Base-by-base conservation (phyloP, 345 rosid species). In the Rhodamnia rubescens region DNA sequence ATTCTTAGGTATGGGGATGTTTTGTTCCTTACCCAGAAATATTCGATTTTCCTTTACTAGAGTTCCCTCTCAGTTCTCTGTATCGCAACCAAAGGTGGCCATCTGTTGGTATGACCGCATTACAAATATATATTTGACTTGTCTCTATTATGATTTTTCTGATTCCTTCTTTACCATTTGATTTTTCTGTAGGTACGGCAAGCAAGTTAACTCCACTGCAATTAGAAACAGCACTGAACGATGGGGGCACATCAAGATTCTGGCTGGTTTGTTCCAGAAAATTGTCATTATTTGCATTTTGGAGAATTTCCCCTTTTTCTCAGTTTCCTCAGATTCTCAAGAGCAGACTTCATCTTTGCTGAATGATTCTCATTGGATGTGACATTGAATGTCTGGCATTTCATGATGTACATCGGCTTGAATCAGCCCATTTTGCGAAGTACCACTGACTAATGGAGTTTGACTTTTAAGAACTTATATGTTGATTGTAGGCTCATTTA, bases 171-270 rank as follows among this genome's bases (percentile, higher is more conserved):
- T 40, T 75, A 27, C 27, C 26, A 24, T 11, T 74, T 14, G 57
- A 58, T 84, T 83, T 83, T 83, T 24, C 74, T 78, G 88, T 89
- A 95, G 99, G 98, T 86, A 83, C 88, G 52, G 87, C 94, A 18
- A 90, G 69, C 89, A 96, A 91, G 92, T 86, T 94, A 81, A 96
- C 99, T 55, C 99, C 98, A 7, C 88, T 94, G 85, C 99, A 96
- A 89, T 89, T 95, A 91, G 98, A 96, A 90, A 91, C 94, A 64
- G 88, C 92, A 90, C 88, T 96, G 47, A 93, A 93, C 4, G 97
- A 95, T 83, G 98, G 98, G 88, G 90, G 86, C 89, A 91, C 94
- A 78, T 93, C 98, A 78, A 94, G 91, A 69, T 94, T 90, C 85
- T 96, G 99, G 98, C 91, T 96, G 99, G 98, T 96, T 90, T 56